Evolutionary conservation across 208 protist genomes (phyloP), one percentile per base, ranked within the genome.

Genomic region (Leishmania tarentolae): DNA sequence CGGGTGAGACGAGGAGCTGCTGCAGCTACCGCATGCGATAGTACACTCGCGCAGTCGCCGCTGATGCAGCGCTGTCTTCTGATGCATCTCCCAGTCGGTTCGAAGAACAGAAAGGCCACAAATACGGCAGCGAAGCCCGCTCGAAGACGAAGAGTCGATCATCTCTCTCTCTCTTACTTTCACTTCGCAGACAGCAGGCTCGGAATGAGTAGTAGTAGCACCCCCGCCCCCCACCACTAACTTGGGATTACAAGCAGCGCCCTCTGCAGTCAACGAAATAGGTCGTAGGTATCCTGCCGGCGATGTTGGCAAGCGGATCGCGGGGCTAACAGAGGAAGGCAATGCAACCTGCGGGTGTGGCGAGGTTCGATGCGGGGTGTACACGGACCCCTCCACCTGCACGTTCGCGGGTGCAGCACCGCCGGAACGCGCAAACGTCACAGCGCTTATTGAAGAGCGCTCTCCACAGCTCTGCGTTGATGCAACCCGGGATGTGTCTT

Each of bases 31-130:
- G 44, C 24, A n/a, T 31, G 59, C 59, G 28, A 42, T 72, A 6
- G 70, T 73, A n/a, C 63, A 57, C 42, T 81, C 81, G 0, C 52
- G 73, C 37, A 88, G 75, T 19, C 59, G 81, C 9, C 75, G 75
- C 69, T 81, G 85, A 72, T 88, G 85, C 46, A 47, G 31, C 7
- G 76, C 75, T 40, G 77, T 59, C 61, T 15, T 37, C 74, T 84
- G 82, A 46, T 87, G 84, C 50, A 57, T 73, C 73, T 37, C 31
- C 84, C 81, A 84, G 19, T n/a, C 56, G 6, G 35, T 65, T 19
- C 68, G 81, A 40, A 37, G 52, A 57, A 84, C 69, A 2, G 52
- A 7, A 3, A 65, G 7, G 0, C 3, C 69, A 47, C 81, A 84
- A 31, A 72, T 19, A 17, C 59, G 56, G 75, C 81, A 80, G 42